Base-by-base conservation (phyloP, 495 filamentous ascomycete genomes). In the Niebla homalea region DNA sequence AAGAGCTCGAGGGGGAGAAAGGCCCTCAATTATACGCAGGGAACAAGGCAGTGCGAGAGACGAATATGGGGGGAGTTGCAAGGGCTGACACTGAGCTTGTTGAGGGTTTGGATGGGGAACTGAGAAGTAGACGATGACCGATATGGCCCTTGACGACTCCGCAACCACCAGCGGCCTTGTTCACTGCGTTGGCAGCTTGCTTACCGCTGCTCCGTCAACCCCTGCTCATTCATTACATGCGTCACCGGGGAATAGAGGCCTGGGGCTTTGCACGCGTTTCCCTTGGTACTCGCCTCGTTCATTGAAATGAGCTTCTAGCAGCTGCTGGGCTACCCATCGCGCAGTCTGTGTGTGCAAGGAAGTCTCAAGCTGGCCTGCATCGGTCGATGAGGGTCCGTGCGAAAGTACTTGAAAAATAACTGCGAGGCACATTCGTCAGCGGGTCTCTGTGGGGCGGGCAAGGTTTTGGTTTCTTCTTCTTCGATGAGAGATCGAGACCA, bases 11-110 rank as follows among this genome's bases (percentile, higher is more conserved):
- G 43, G 26, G 62, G 57, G 71, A 72, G 19, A 61, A 49, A 29
- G 70, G 72, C 5, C 72, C 73, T 50, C 84, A 89, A 63, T 62
- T 96, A 44, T 96, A 96, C 65, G 86, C 78, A 8, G 89, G 89
- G 26, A 78, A 75, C 60, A 75, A 79, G 22, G 84, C 83, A 29
- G 89, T 82, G 63, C 71, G 72, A 21, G 68, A 73, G 38, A 72
- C 70, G 58, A 69, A 65, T 36, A 64, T 67, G 23, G 68, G 65
- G 37, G 67, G 72, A 20, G 58, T 66, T 22, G 74, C 32, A 37
- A 57, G 56, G 52, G 54, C 49, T 37, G 57, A 44, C 42, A 29
- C 25, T 29, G 50, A 54, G 41, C 36, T 51, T 22, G 51, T 57
- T 15, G 54, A 54, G 46, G 57, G 54, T 22, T 26, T 23, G 20